phyloP scores from a whole-genome alignment of 2,329 filamentous ascomycete genomes.

The Trichophyton benhamiae region DNA sequence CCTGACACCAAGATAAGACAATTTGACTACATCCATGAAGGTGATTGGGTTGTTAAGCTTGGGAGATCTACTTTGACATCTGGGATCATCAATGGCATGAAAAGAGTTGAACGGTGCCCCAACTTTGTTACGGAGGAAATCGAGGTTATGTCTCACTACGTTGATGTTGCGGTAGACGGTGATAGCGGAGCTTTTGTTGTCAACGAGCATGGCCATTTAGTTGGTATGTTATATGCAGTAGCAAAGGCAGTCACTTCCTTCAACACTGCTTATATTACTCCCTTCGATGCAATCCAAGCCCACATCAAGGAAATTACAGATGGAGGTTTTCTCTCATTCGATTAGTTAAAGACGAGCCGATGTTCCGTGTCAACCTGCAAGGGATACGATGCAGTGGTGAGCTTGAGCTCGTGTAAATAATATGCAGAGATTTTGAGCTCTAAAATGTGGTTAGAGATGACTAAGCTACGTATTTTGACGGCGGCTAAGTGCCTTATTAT shows the following conservation, averaged over 20 bases:
- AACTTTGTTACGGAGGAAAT: not conserved
- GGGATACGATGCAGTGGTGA: too few relatives aligned
- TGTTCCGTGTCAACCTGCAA: too few relatives aligned
- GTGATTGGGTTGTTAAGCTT: not conserved
- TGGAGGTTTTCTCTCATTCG: not conserved
- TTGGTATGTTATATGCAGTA: not conserved
- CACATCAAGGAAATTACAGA: not conserved
- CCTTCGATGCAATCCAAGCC: not conserved
- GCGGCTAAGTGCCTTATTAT: too few relatives aligned
- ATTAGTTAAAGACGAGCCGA: too few relatives aligned
- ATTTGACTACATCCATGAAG: not conserved
- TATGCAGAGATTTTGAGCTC: too few relatives aligned
- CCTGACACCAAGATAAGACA: not conserved
- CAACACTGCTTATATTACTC: not conserved
- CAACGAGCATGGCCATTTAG: not conserved
- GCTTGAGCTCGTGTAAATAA: too few relatives aligned
- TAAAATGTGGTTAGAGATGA: too few relatives aligned
- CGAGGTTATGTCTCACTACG: not conserved
- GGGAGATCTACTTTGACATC: not conserved
- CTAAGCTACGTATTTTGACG: too few relatives aligned
- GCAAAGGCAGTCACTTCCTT: not conserved
- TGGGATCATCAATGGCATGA: not conserved
- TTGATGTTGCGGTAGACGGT: not conserved
- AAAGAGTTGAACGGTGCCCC: not conserved
- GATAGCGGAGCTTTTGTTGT: slow-evolving; percentile 1